Percentiles rank a stretch among this genome's conserved stretches.
These are phyloP conservation scores for Fonsecaea erecta DNA, from an alignment of 2,329 filamentous ascomycete genomes.

Conservation along the genomic window DNA sequence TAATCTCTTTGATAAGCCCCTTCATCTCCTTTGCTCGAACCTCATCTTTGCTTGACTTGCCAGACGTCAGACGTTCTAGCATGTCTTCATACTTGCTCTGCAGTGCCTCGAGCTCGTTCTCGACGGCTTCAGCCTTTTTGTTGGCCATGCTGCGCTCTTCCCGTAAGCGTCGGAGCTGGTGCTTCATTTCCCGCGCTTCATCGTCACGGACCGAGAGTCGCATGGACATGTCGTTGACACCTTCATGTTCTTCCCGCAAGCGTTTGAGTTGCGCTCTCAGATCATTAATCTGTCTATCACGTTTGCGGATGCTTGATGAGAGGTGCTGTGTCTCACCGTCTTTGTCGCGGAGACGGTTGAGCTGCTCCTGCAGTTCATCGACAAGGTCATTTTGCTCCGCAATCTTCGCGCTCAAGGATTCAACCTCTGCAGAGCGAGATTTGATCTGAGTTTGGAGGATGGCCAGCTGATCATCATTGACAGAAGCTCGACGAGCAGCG, in stretches of 20 bases:
- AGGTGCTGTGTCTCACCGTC: constrained; percentile 68
- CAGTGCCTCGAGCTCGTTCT: constrained; percentile 51
- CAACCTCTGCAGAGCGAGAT: constrained; percentile 55
- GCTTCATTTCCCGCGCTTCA: constrained; percentile 60
- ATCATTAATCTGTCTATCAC: constrained; percentile 67
- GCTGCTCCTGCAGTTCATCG: constrained; percentile 51
- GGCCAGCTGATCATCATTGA: constrained; percentile 49
- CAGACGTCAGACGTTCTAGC: constrained; percentile 51
- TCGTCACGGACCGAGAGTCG: constrained; percentile 72
- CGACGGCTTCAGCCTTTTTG: constrained; percentile 47
- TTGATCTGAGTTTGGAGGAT: constrained; percentile 54
- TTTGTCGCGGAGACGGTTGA: constrained; percentile 57
- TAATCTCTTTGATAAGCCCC: constrained; percentile 85
- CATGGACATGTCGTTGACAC: constrained; percentile 64
- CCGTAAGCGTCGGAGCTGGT: constrained; percentile 67
- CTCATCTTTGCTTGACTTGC: constrained; percentile 50
- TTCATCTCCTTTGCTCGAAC: constrained; percentile 68
- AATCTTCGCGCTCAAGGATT: constrained; percentile 74
- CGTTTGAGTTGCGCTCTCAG: constrained; percentile 66
- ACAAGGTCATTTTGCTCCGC: constrained; percentile 70
- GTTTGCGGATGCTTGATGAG: constrained; percentile 71
- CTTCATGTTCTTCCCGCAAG: constrained; percentile 52
- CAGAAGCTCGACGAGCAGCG: constrained; percentile 56
- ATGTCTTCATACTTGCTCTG: constrained; percentile 69
- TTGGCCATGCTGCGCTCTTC: constrained; percentile 51